Evolutionary conservation across 202 grass and related monocot genomes (phyloP), one percentile per base, ranked within the genome.

Genomic region (Tripidium arundinaceum): DNA sequence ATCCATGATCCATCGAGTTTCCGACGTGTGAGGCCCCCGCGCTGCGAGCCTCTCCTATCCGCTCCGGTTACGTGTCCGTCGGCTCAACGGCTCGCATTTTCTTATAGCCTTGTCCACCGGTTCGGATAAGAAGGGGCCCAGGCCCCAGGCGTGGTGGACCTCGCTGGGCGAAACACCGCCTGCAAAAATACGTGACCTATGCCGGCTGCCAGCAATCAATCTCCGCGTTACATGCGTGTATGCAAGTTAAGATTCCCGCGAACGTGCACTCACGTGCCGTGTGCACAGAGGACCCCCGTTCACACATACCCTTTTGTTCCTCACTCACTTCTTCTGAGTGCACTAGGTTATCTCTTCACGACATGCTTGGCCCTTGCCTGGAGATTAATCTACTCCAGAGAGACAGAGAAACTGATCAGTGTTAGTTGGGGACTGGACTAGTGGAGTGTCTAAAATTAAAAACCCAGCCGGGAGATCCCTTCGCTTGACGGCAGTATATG

Each of bases 361-460:
- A 55, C 21, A 28, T 16, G 62, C 62, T 68, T 79, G 77, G 57
- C 77, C 31, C 31, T 55, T 55, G 77, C n/a, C 45, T 26, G 63
- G 46, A 59, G 19, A 74, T 33, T 72, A 13, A 33, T 34, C 45
- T 52, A 21, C 13, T 2, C 50, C n/a, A 22, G 38, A 38, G 37
- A 38, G 41, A 42, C 2, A 34, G 33, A 3, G 19, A 7, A 25
- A 19, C 68, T 28, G 68, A 42, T 70, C 41, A 47, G 28, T 43
- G 2, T 21, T 39, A 22, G 40, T 14, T 9, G 67, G 24, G 67
- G 39, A 42, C 11, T 4, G 68, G 68, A 42, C n/a, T n/a, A n/a
- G n/a, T n/a, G n/a, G n/a, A n/a, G 22, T 43, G 42, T 34, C 45
- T 13, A 22, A 13, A 31, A 8, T 1, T 11, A 6, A 46, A 18